Evolutionary conservation across 2,329 filamentous ascomycete species (phyloP).

Genomic region (Xylaria sp.): DNA sequence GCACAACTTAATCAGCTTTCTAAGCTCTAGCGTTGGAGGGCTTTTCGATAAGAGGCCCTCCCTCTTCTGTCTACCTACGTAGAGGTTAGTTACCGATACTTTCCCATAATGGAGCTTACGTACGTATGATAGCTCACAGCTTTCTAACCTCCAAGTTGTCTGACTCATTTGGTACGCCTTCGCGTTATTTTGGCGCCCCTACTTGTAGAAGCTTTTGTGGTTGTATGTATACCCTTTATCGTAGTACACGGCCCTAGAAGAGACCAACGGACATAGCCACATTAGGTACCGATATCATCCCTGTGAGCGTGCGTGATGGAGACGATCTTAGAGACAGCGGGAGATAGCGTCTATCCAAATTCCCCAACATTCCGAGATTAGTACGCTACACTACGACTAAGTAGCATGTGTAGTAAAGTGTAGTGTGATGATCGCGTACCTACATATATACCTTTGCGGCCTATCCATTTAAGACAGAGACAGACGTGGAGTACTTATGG

Average conservation of each 20-base stretch:
- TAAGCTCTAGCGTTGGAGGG: constrained; percentile 17
- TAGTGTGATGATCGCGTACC: too few relatives aligned
- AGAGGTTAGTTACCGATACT: too few relatives aligned
- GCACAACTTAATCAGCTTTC: constrained; percentile 15
- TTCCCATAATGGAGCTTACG: not conserved
- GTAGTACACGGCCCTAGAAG: not conserved
- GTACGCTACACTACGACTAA: not conserved
- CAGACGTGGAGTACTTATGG: constrained; percentile 24
- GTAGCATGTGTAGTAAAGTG: too few relatives aligned
- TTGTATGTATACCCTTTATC: not conserved
- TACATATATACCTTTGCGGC: too few relatives aligned
- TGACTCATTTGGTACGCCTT: not conserved
- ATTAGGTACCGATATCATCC: not conserved
- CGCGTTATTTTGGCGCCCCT: not conserved
- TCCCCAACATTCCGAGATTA: not conserved
- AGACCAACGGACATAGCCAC: not conserved
- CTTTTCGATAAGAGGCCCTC: not conserved
- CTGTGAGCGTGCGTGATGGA: not conserved
- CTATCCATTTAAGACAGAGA: not conserved
- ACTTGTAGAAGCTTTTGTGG: not conserved
- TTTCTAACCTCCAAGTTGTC: not conserved
- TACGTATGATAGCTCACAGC: not conserved
- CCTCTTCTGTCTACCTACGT: constrained; percentile 9
- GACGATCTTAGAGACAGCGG: not conserved
- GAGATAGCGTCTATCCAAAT: constrained; percentile 2